These are phyloP conservation scores for Gomphus bonarii DNA, from an alignment of 1,284 basidiomycete genomes.

Conservation along the genomic window DNA sequence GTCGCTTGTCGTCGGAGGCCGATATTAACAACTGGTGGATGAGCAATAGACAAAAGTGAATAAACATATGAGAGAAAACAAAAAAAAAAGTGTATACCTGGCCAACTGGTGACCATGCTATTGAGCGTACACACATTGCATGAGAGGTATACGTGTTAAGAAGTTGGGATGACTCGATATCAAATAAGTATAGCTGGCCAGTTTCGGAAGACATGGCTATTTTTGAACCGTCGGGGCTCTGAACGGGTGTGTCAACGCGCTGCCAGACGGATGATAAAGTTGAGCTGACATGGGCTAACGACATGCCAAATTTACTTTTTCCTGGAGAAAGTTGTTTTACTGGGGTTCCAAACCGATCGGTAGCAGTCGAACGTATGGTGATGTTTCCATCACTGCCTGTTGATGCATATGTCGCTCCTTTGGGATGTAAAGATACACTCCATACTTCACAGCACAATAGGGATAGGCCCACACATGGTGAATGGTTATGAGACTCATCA, in stretches of 20 bases:
- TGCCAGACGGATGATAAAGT: background rate
- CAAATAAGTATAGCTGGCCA: slow-evolving; percentile 76
- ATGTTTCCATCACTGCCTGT: slow-evolving; percentile 70
- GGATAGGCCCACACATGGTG: slow-evolving; percentile 16
- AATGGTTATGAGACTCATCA: slow-evolving; percentile 1
- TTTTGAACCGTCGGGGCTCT: slow-evolving; percentile 79
- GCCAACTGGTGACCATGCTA: slow-evolving; percentile 77
- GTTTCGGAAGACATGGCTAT: slow-evolving; percentile 71
- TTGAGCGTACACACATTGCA: slow-evolving; percentile 73
- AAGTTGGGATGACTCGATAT: slow-evolving; percentile 55
- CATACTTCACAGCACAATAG: slow-evolving; percentile 54
- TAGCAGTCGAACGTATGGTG: slow-evolving; percentile 50
- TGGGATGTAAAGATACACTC: slow-evolving; percentile 72
- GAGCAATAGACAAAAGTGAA: background rate
- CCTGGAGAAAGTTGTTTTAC: slow-evolving; percentile 40
- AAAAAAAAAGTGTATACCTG: slow-evolving; percentile 29
- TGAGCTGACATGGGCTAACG: slow-evolving; percentile 59
- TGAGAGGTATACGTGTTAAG: slow-evolving; percentile 70
- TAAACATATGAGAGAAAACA: too few species aligned
- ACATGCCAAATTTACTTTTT: slow-evolving; percentile 75
- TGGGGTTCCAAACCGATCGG: slow-evolving; percentile 45
- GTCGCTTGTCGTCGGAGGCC: slow-evolving; percentile 80
- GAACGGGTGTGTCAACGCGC: slow-evolving; percentile 2
- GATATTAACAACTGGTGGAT: slow-evolving; percentile 70
- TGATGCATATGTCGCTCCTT: slow-evolving; percentile 63